These are phyloP conservation scores for Colletotrichum sp. DNA, from an alignment of 2,329 filamentous ascomycete genomes.

Conservation along the genomic window DNA sequence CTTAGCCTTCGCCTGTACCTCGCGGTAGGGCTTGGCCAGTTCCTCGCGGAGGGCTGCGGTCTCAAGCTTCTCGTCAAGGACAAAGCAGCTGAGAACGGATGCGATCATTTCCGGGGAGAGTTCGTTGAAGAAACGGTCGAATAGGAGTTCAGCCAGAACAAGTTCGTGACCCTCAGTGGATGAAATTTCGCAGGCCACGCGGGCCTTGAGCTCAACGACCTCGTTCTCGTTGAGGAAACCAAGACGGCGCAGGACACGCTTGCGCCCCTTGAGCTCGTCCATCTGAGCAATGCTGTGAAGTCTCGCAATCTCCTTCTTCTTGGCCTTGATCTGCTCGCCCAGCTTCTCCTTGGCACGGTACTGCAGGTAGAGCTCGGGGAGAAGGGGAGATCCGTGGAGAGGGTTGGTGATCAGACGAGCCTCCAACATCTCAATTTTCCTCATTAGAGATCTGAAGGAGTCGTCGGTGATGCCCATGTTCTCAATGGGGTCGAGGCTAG, in stretches of 20 bases:
- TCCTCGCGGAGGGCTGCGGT: constrained; percentile 81
- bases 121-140: constrained; percentile 98
- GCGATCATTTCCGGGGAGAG: constrained; percentile 87
- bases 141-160: constrained; percentile 89
- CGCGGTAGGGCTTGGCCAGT: constrained; percentile 81
- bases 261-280: constrained; percentile 94
- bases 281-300: constrained; percentile 90
- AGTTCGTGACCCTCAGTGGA: constrained; percentile 90
- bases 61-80: constrained; percentile 95
- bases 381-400: constrained; percentile 85
- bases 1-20: constrained; percentile 86
- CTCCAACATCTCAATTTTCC: constrained; percentile 97
- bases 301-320: constrained; percentile 85
- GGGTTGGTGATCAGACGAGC: constrained; percentile 88
- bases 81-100: constrained; percentile 88
- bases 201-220: constrained; percentile 95
- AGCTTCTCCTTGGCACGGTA: constrained; percentile 83
- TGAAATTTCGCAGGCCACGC: constrained; percentile 97
- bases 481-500: constrained; percentile 89
- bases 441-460: constrained; percentile 87
- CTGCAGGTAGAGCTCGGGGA: constrained; percentile 85
- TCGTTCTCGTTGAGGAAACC: constrained; percentile 96
- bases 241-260: constrained; percentile 90
- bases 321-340: constrained; percentile 79
- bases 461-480: constrained; percentile 96